Percentiles rank a stretch among this genome's conserved stretches.
phyloP scores from a whole-genome alignment of 108 stramenopile species.

The Cylindrotheca fusiformis region DNA sequence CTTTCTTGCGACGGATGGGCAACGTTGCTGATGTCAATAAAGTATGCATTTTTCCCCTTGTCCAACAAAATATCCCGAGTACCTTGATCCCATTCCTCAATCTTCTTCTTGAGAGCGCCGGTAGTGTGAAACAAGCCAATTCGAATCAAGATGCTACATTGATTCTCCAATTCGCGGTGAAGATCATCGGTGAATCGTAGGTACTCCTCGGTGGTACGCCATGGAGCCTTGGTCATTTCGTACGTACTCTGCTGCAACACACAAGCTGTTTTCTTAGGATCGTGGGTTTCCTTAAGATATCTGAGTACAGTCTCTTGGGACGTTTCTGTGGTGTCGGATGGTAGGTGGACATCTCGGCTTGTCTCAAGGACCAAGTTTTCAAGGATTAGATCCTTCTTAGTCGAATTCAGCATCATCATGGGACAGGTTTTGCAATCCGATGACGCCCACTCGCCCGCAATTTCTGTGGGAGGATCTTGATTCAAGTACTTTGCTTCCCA shows the following conservation, averaged over 20 bases:
- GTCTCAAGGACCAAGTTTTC: background rate
- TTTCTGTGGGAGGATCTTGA: background rate
- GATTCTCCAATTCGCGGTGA: background rate
- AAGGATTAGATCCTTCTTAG: background rate
- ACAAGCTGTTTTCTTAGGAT: background rate
- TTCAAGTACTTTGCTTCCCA: background rate
- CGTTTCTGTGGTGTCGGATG: background rate
- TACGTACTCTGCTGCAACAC: background rate
- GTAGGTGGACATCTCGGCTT: background rate
- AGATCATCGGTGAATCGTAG: background rate
- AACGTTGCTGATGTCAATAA: background rate
- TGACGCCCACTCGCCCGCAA: background rate
- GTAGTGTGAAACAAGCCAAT: background rate
- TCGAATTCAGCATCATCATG: background rate
- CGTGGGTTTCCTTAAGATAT: background rate
- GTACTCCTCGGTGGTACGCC: background rate
- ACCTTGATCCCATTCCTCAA: background rate
- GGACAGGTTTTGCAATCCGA: background rate
- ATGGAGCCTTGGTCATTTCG: constrained; percentile 1
- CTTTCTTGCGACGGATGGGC: background rate
- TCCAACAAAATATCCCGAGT: background rate
- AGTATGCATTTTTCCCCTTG: background rate
- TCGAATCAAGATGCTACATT: background rate
- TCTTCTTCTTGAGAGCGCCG: background rate
- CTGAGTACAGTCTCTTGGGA: background rate